phyloP scores from a whole-genome alignment of 1,284 basidiomycete species.

The Paramarasmius palmivorus region DNA sequence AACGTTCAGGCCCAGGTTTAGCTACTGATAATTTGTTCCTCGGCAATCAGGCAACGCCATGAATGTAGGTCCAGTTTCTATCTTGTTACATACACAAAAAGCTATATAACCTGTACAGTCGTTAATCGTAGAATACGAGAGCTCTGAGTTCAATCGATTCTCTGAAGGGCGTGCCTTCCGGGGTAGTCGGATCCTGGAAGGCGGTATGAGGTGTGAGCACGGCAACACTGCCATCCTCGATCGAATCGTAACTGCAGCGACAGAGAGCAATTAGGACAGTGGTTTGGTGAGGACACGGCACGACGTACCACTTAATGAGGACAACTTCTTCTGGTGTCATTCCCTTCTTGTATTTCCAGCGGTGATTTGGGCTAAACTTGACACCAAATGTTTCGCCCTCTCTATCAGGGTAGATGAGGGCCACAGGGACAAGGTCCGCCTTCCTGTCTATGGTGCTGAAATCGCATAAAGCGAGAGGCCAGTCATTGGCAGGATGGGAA shows the following conservation, averaged over 20 bases:
- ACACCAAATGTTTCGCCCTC: constrained; percentile 34
- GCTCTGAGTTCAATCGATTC: constrained; percentile 54
- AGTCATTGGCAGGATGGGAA: constrained; percentile 45
- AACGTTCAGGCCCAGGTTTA: too few species aligned
- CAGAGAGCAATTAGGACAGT: constrained; percentile 3
- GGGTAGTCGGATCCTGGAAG: constrained; percentile 42
- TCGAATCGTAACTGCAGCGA: constrained; percentile 30
- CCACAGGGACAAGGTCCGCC: constrained; percentile 44
- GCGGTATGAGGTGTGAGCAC: constrained; percentile 44
- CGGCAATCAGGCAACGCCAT: too few species aligned
- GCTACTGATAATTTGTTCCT: too few species aligned
- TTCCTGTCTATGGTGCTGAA: constrained; percentile 44
- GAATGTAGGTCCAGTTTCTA: too few species aligned
- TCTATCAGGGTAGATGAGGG: constrained; percentile 42
- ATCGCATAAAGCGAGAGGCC: constrained; percentile 61
- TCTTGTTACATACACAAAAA: too few species aligned
- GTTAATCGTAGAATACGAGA: constrained; percentile 43
- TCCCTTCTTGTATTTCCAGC: constrained; percentile 47
- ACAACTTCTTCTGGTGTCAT: constrained; percentile 47
- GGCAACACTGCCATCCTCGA: constrained; percentile 37
- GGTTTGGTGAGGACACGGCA: background rate
- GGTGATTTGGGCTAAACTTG: constrained; percentile 36
- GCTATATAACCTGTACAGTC: too few species aligned
- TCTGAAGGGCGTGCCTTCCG: constrained; percentile 39
- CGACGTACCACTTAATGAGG: constrained; percentile 48